Percentiles rank a stretch among this genome's conserved stretches.
These are phyloP conservation scores for Meyerozyma sp. DNA, from an alignment of 1,139 yeast genomes.

Conservation along the genomic window DNA sequence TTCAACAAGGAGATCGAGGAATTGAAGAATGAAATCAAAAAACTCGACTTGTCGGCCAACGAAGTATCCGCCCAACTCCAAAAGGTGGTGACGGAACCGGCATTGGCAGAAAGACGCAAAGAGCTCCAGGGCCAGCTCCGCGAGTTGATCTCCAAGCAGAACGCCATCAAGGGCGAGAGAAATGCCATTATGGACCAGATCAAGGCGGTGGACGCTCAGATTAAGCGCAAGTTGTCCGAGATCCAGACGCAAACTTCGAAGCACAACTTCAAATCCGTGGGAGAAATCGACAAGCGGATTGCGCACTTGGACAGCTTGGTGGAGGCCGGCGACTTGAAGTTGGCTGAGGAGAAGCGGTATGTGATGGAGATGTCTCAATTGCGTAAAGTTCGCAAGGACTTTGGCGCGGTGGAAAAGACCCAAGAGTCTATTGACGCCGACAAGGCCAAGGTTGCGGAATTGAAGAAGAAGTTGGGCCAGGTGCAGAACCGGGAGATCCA, in stretches of 20 bases:
- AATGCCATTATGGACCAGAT: conserved; percentile 66
- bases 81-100: conserved; percentile 37
- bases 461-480: conserved; percentile 63
- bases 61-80: conserved; percentile 41
- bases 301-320: conserved; percentile 66
- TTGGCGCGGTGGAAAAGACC: conserved; percentile 64
- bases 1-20: conserved; percentile 55
- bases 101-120: conserved; percentile 51
- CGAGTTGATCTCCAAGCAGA: conserved; percentile 61
- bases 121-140: conserved; percentile 62
- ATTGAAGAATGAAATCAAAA: conserved; percentile 64
- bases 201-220: conserved; percentile 60
- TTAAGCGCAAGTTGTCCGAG: conserved; percentile 76
- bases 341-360: conserved; percentile 86
- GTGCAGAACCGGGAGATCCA: conserved; percentile 63
- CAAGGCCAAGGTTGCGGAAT: conserved; percentile 67
- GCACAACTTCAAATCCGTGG: conserved; percentile 63
- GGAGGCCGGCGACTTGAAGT: conserved; percentile 74
- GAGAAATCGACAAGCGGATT: conserved; percentile 76
- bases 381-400: conserved; percentile 78
- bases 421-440: conserved; percentile 81
- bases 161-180: conserved; percentile 66
- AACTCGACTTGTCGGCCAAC: conserved; percentile 49
- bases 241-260: conserved; percentile 68
- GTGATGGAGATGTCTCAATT: conserved; percentile 83